Percentiles rank a stretch among this genome's conserved stretches.
phyloP scores from a whole-genome alignment of 2,329 filamentous ascomycete genomes.

The Scedosporium apiospermum region DNA sequence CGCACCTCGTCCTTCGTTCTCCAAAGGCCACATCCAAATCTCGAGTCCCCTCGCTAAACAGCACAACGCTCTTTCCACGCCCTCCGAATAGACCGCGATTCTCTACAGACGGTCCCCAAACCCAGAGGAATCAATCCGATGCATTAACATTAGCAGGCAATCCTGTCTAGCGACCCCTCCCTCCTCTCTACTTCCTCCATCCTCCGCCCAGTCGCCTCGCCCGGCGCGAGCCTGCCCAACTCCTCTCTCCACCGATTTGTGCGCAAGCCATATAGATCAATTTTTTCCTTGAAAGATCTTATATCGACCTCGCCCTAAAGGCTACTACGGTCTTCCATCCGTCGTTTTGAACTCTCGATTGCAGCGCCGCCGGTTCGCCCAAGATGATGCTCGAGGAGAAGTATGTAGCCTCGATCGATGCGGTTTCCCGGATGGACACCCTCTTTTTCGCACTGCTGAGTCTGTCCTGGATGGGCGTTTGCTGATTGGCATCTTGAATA shows the following conservation, averaged over 20 bases:
- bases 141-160: background rate
- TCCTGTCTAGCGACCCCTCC: background rate
- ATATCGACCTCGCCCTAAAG: background rate
- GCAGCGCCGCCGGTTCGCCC: slow-evolving; percentile 14
- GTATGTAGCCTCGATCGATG: slow-evolving; percentile 19
- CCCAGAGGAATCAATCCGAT: background rate
- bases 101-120: background rate
- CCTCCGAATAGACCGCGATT: background rate
- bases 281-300: background rate
- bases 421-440: background rate
- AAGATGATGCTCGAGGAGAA: slow-evolving; percentile 36
- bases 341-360: background rate
- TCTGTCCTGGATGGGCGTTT: background rate
- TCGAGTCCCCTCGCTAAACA: background rate
- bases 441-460: background rate
- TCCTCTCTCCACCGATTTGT: slow-evolving; percentile 17
- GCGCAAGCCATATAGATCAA: slow-evolving; percentile 26
- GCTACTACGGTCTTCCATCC: background rate
- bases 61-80: background rate
- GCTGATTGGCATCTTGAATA: background rate
- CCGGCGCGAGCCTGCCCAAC: slow-evolving; percentile 14
- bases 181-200: background rate
- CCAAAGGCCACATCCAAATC: background rate
- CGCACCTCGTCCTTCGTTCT: slow-evolving; percentile 1
- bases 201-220: slow-evolving; percentile 10